Base-by-base conservation (phyloP, 73 alveolate genomes). In the Paramecium tetraurelia region DNA sequence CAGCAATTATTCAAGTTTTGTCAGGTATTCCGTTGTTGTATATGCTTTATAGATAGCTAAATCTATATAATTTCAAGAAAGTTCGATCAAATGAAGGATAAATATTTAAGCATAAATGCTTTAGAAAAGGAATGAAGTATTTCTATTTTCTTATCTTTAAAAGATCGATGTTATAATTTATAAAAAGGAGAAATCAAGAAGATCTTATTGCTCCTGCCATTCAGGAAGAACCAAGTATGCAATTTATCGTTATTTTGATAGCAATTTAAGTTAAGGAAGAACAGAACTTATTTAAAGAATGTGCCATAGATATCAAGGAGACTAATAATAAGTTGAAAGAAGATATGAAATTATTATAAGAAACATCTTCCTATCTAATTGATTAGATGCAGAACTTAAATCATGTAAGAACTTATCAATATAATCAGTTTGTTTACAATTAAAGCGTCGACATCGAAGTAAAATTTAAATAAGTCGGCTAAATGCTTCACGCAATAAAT, bases 111-210 rank as follows among this genome's bases (percentile, higher is more conserved):
- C 90, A 80, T 41, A 80, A 80, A 35, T 80, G 90, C 24, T 80
- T 80, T 46, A 80, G 90, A 46, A 80, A 80, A 35, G 90, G 90
- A 5, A 80, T 80, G 90, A 80, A 80, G 90, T 80, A 80, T 44
- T 14, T 14, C n/a, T 72, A 18, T 72, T 7, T 72, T 72, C 8
- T 72, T 29, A 35, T 16, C 57, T 16, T 80, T 53, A 22, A 70
- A 4, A 80, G 90, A 80, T 80, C 90, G 7, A 44, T 80, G 75
- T 80, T 80, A 46, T 43, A 80, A 46, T 80, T 80, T 63, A 80
- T 80, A 10, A 80, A 80, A 35, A 80, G 90, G 7, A 41, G 90
- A 80, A 80, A 80, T 48, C 16, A 80, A 11, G 90, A 80, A 5
- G 90, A 80, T 18, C 21, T 44, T 4, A 44, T 80, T 44, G 8